A percentile compares a stretch with the other conserved stretches of the same genome.
These are phyloP conservation scores for Thinopyrum elongatum DNA, from an alignment of 176 grass and related monocot genomes.

Conservation along the genomic window DNA sequence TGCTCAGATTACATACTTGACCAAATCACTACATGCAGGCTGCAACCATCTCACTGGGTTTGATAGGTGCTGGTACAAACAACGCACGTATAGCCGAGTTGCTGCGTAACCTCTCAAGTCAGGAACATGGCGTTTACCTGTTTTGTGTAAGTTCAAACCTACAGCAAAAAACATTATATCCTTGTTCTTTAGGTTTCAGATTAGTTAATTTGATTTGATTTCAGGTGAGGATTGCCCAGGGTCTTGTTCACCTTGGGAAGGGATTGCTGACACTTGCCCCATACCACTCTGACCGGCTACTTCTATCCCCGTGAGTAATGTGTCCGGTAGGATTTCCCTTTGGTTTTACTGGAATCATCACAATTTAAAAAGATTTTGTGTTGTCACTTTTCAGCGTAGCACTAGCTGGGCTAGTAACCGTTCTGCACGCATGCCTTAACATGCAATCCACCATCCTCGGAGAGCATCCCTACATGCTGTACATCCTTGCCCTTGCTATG, in stretches of 20 bases:
- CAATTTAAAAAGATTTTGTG: not conserved
- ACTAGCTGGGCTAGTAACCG: conserved; percentile 84
- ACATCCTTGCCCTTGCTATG: conserved; percentile 83
- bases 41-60: conserved; percentile 87
- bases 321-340: not conserved
- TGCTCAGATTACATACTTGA: conserved; percentile 8
- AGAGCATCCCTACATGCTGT: conserved; percentile 94
- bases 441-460: conserved; percentile 90
- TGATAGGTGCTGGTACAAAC: conserved; percentile 96
- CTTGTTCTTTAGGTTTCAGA: not conserved
- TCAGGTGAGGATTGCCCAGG: conserved; percentile 97
- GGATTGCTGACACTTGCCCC: conserved; percentile 91
- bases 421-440: conserved; percentile 86
- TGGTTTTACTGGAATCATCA: not conserved
- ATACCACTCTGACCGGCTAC: conserved; percentile 91
- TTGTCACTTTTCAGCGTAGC: conserved; percentile 54
- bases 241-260: conserved; percentile 96
- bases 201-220: conserved; percentile 17
- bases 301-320: conserved; percentile 82
- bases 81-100: conserved; percentile 97
- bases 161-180: conserved; percentile 5
- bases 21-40: conserved; percentile 50
- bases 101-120: conserved; percentile 95
- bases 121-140: conserved; percentile 87
- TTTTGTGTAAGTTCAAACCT: conserved; percentile 74